These are phyloP conservation scores for Trichoderma citrinoviride DNA, from an alignment of 2,329 filamentous ascomycete species.

Conservation along the genomic window DNA sequence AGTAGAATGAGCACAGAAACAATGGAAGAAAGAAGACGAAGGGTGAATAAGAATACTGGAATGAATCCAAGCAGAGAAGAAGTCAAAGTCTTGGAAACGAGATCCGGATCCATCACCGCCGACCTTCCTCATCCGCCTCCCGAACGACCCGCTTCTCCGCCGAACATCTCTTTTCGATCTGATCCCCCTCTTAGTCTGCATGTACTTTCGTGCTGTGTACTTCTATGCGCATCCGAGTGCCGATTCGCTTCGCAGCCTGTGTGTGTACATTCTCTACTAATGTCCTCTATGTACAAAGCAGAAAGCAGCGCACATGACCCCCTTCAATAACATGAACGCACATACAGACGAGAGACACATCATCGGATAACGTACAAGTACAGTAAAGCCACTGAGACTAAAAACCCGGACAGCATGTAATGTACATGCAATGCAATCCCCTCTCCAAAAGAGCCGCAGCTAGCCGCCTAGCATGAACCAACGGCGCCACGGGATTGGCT, in stretches of 20 bases:
- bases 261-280: too few relatives aligned
- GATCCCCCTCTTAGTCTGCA: too few relatives aligned
- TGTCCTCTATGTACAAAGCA: too few relatives aligned
- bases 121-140: constrained; percentile 21
- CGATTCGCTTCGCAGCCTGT: too few relatives aligned
- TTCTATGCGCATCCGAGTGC: too few relatives aligned
- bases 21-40: neutral
- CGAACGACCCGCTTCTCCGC: constrained; percentile 17
- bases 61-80: neutral
- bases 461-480: constrained; percentile 12
- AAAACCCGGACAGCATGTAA: too few relatives aligned
- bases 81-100: too few relatives aligned
- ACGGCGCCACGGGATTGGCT: constrained; percentile 7
- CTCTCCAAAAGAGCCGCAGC: constrained; percentile 7
- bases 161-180: neutral
- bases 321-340: neutral
- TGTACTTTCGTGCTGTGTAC: too few relatives aligned
- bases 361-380: constrained; percentile 4
- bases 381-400: neutral
- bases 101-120: neutral
- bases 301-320: constrained; percentile 17
- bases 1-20: neutral
- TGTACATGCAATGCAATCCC: too few relatives aligned
- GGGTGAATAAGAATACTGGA: neutral
- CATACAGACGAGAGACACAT: neutral